A percentile compares a stretch with the other conserved stretches of the same genome.
Conservation (phyloP, 2,329 filamentous ascomycete species). For the Tolypocladium cylindrosporum region DNA sequence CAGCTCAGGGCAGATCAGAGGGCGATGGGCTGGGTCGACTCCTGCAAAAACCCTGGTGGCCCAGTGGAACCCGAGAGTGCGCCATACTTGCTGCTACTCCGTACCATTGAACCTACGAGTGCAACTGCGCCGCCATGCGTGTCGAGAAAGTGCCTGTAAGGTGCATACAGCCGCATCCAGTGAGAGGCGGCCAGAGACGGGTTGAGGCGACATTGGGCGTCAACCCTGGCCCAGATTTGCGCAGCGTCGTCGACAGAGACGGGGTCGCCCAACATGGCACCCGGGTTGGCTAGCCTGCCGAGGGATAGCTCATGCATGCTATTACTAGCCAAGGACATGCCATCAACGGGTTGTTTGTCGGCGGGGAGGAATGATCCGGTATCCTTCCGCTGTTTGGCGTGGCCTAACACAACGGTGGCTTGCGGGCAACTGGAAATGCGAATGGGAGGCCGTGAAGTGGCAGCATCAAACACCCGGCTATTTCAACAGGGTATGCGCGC, state of each 20-base stretch:
- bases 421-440: background rate
- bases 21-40: background rate
- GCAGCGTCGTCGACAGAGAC: background rate
- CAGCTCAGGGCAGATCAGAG: background rate
- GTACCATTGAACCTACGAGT: conserved; percentile 7
- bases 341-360: background rate
- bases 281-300: background rate
- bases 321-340: background rate
- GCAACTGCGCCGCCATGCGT: conserved; percentile 33
- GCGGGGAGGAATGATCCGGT: background rate
- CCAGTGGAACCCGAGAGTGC: conserved; percentile 2
- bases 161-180: conserved; percentile 22
- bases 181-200: conserved; percentile 13
- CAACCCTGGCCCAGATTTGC: conserved; percentile 12
- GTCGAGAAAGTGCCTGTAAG: conserved; percentile 19
- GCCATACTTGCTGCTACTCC: conserved; percentile 3
- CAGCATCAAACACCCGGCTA: background rate
- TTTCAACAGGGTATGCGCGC: background rate
- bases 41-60: background rate
- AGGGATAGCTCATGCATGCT: background rate
- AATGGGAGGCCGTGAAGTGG: background rate
- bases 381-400: background rate
- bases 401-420: background rate
- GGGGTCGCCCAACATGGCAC: background rate
- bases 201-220: conserved; percentile 25